A percentile compares a stretch with the other conserved stretches of the same genome.
Conservation (phyloP, 495 filamentous ascomycete genomes). For the Penicillium malachiteum region DNA sequence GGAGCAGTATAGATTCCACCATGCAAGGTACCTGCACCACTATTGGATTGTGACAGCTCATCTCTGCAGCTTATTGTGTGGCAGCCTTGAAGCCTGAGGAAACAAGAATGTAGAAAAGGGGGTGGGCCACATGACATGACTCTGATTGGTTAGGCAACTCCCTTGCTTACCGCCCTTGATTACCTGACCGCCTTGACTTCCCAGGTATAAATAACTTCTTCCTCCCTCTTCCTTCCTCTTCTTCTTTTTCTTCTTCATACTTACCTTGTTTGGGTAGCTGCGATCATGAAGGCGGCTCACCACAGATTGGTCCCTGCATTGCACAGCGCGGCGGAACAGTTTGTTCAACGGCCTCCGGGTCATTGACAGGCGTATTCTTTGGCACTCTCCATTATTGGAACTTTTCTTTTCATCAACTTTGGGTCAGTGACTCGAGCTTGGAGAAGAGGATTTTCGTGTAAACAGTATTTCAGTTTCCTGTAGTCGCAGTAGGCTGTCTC, state of each 20-base stretch:
- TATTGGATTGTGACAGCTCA: constrained; percentile 4
- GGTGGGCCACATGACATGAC: not conserved
- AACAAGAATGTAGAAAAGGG: not conserved
- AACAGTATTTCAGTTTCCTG: not conserved
- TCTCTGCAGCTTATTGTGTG: not conserved
- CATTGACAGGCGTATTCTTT: constrained; percentile 69
- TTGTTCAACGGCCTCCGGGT: constrained; percentile 63
- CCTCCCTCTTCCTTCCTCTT: constrained; percentile 23
- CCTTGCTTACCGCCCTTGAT: constrained; percentile 38
- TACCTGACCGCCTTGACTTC: not conserved
- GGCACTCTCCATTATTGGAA: constrained; percentile 46
- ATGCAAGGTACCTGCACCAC: constrained; percentile 3
- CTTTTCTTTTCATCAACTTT: constrained; percentile 55
- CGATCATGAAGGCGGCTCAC: constrained; percentile 61
- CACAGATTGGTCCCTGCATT: constrained; percentile 66
- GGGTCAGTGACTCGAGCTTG: constrained; percentile 45
- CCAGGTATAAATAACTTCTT: constrained; percentile 27
- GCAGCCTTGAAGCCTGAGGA: not conserved
- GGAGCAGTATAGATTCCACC: too few species aligned
- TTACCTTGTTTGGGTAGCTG: constrained; percentile 68
- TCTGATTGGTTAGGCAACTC: not conserved
- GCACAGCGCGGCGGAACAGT: constrained; percentile 64
- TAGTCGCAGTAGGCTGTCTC: not conserved
- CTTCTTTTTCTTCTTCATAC: constrained; percentile 64
- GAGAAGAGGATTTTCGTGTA: constrained; percentile 42